Percentiles rank a stretch among this genome's conserved stretches.
Evolutionary conservation across 1,284 basidiomycete species (phyloP).

Genomic region (Coniferiporia weirii): DNA sequence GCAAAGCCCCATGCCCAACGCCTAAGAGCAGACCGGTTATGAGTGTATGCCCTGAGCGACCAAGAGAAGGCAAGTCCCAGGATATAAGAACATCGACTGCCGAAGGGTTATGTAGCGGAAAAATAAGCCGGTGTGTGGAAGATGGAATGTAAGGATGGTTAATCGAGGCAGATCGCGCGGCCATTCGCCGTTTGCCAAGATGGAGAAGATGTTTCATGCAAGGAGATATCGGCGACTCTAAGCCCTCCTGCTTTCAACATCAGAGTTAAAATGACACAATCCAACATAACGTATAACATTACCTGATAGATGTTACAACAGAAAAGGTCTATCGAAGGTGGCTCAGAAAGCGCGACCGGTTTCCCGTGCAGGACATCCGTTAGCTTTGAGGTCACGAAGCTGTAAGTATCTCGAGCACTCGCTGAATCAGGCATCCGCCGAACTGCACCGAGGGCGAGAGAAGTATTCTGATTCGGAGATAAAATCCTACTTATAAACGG

Average conservation of each 20-base stretch:
- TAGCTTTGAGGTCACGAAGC: slow-evolving; percentile 51
- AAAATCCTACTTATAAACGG: slow-evolving; percentile 35
- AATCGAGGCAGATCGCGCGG: slow-evolving; percentile 33
- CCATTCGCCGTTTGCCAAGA: slow-evolving; percentile 40
- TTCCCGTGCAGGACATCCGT: slow-evolving; percentile 49
- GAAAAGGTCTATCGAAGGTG: slow-evolving; percentile 51
- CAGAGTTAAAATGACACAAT: slow-evolving; percentile 15
- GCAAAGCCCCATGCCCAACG: slow-evolving; percentile 59
- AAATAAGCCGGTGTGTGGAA: slow-evolving; percentile 49
- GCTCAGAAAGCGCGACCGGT: slow-evolving; percentile 36
- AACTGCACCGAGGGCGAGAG: slow-evolving; percentile 38
- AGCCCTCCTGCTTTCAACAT: slow-evolving; percentile 23
- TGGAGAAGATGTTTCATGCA: slow-evolving; percentile 44
- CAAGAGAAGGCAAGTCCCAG: slow-evolving; percentile 60
- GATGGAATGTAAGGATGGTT: slow-evolving; percentile 62
- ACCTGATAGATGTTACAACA: slow-evolving; percentile 50
- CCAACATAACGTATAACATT: neutral
- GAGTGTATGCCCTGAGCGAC: slow-evolving; percentile 56
- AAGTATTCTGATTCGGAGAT: slow-evolving; percentile 44
- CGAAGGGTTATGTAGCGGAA: slow-evolving; percentile 74
- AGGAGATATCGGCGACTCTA: slow-evolving; percentile 25
- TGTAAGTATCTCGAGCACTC: slow-evolving; percentile 36
- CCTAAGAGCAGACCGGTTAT: slow-evolving; percentile 60
- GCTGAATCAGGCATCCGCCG: slow-evolving; percentile 33
- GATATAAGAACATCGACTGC: slow-evolving; percentile 69